phyloP scores from a whole-genome alignment of 495 filamentous ascomycete species.

The Penicillium soppii region DNA sequence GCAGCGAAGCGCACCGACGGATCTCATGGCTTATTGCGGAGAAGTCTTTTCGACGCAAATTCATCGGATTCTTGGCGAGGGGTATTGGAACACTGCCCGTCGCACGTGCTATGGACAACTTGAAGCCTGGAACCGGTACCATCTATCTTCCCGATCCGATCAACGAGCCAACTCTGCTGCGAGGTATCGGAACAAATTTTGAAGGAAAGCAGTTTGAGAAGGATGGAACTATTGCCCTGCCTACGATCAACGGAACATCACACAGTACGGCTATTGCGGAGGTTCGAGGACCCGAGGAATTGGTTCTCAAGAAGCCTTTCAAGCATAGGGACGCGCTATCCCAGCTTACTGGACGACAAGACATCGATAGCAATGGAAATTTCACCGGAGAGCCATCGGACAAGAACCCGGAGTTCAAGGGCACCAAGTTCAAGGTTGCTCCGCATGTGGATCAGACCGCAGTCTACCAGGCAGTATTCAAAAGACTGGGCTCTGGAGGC shows the following conservation, averaged over 20 bases:
- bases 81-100: conserved; percentile 85
- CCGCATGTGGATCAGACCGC: conserved; percentile 92
- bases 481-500: conserved; percentile 73
- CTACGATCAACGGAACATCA: conserved; percentile 73
- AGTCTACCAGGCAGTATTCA: conserved; percentile 92
- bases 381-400: conserved; percentile 51
- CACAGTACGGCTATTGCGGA: conserved; percentile 78
- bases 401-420: conserved; percentile 56
- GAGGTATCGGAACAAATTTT: conserved; percentile 86
- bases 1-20: conserved; percentile 80
- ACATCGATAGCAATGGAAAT: conserved; percentile 59
- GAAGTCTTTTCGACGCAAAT: conserved; percentile 83
- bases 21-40: conserved; percentile 91
- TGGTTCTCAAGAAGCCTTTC: conserved; percentile 84
- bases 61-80: conserved; percentile 80
- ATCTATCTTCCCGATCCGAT: conserved; percentile 91
- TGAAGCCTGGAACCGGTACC: conserved; percentile 73
- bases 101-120: conserved; percentile 81
- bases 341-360: conserved; percentile 75
- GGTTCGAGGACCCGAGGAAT: conserved; percentile 75
- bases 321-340: conserved; percentile 63
- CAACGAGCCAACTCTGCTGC: conserved; percentile 78
- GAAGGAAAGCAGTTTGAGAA: conserved; percentile 65
- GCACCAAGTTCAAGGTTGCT: conserved; percentile 80
- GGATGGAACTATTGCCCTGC: conserved; percentile 83